A percentile compares a stretch with the other conserved stretches of the same genome.
Evolutionary conservation across 2,329 filamentous ascomycete genomes (phyloP).

Genomic region (Acephala macrosclerotiorum): DNA sequence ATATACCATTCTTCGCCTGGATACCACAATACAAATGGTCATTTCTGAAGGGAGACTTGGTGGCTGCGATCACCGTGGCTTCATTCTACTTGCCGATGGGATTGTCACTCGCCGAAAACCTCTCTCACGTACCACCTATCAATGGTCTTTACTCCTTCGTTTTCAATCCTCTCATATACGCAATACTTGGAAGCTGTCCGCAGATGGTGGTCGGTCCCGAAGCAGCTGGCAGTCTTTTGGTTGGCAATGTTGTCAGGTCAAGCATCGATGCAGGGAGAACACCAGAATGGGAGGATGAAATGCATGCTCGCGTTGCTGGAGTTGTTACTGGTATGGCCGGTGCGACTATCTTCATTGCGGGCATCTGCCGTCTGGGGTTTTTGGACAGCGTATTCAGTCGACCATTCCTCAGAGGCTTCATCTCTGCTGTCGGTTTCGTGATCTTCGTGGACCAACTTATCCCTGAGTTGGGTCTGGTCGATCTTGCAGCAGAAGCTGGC

Average conservation of each 20-base stretch:
- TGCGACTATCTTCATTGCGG: slow-evolving; percentile 86
- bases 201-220: slow-evolving; percentile 96
- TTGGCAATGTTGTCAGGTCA: slow-evolving; percentile 83
- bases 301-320: slow-evolving; percentile 85
- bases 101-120: slow-evolving; percentile 88
- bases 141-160: slow-evolving; percentile 95
- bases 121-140: slow-evolving; percentile 91
- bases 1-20: slow-evolving; percentile 91
- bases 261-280: slow-evolving; percentile 75
- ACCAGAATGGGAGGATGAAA: slow-evolving; percentile 65
- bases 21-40: slow-evolving; percentile 83
- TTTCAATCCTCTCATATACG: slow-evolving; percentile 91
- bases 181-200: slow-evolving; percentile 87
- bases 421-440: slow-evolving; percentile 95
- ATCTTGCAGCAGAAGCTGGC: slow-evolving; percentile 66
- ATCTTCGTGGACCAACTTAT: slow-evolving; percentile 96
- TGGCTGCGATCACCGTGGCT: slow-evolving; percentile 93
- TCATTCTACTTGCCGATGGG: slow-evolving; percentile 99
- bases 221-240: slow-evolving; percentile 88
- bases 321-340: slow-evolving; percentile 89
- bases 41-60: slow-evolving; percentile 84
- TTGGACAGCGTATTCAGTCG: slow-evolving; percentile 92
- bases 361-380: slow-evolving; percentile 86
- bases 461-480: slow-evolving; percentile 82
- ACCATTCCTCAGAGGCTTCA: slow-evolving; percentile 93